Base-by-base conservation (phyloP, 345 rosid genomes). In the Eutrema yunnanense region DNA sequence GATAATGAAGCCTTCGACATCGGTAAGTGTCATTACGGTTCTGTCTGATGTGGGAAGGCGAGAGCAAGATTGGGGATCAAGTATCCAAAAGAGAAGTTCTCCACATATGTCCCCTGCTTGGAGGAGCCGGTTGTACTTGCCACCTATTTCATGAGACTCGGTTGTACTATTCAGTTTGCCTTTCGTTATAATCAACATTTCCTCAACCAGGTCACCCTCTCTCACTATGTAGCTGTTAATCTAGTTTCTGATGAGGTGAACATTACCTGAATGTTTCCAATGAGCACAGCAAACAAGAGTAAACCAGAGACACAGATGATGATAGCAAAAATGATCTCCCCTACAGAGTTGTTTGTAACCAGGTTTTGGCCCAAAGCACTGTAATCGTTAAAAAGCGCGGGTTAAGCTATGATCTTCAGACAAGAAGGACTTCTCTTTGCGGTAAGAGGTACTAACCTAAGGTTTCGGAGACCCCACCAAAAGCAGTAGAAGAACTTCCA, bases 1-100 rank as follows among this genome's bases (percentile, higher is more conserved):
- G 30, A 90, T 85, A 41, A 92, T 81, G 30, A 87, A 90, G 34
- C 88, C 87, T 81, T 90, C 88, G 5, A 86, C 87, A 44, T 90
- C 86, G 0, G 83, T 74, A 9, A 79, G 22, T 29, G 89, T 81
- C 53, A 76, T 66, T n/a, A 83, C 83, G 0, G 89, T 85, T 58
- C 88, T 60, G 19, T 76, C 77, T 3, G 96, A 87, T 14, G 60
- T 74, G 13, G 89, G 90, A 3, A 80, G 82, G 26, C 77, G 62
- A 67, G 85, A 57, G 47, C 82, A 64, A 64, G 79, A 55, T 4
- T 76, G 80, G 9, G 85, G 85, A 77, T 78, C 85, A 79, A 85
- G 72, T 2, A 85, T 84, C 86, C 87, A 75, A n/a, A 85, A 79
- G 29, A 82, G 85, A 72, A 84, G 85, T 22, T 88, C 96, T 44